Base-by-base conservation (phyloP, 371 early-diverging fungal genomes). In the Mortierella sp. region DNA sequence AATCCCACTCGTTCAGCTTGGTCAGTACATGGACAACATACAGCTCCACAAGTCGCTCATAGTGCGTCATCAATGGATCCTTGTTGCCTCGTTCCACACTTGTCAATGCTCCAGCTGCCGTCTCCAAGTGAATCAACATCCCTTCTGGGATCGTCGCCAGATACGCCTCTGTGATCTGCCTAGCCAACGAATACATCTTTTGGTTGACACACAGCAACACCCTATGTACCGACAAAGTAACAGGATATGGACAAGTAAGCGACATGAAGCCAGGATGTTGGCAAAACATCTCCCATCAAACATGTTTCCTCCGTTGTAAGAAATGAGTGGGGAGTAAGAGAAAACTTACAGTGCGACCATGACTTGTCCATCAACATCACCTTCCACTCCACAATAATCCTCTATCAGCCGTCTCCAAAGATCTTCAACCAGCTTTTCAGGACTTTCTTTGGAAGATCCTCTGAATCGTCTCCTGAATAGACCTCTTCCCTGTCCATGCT, bases 1-100 rank as follows among this genome's bases (percentile, higher is more conserved):
- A 58, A 43, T 68, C 74, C 80, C 80, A 82, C 24, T 84, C 84
- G 27, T 62, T 69, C 19, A 84, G 51, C 28, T 72, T 70, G 48
- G 84, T 80, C n/a, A 86, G 68, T 7, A 84, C 73, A 62, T 84
- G 82, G 27, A 86, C 55, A 43, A 82, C 39, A 50, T 86, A 86
- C 12, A 86, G 61, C 43, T 84, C 83, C 18, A 84, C 80, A n/a
- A 86, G 54, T n/a, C 82, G 72, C 57, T 84, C 86, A 63, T 84
- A 86, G 48, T 71, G 68, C 21, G 48, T 74, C 53, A 74, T 74
- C 62, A 74, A 50, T 24, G 68, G 69, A 23, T 74, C 69, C 64
- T 74, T 74, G 38, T 28, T 24, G 27, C 42, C 31, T 8, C 47
- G 14, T 13, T 53, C 61, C n/a, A 21, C 57, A 42, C 51, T 61